Evolutionary conservation across 331 rosid species (phyloP).

Genomic region (Dryas integrifolia): DNA sequence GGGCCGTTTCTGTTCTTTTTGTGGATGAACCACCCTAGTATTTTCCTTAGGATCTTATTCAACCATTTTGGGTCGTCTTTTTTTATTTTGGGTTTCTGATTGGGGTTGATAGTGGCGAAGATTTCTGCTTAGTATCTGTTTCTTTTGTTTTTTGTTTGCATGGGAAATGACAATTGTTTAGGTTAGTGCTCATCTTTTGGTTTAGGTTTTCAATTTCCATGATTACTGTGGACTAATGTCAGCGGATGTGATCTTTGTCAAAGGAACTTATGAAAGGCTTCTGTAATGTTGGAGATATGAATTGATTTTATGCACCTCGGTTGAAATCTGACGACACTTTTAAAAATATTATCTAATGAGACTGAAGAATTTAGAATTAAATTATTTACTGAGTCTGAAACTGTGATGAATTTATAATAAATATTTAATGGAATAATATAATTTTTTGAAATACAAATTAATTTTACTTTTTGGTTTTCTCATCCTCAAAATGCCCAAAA

Average conservation of each 20-base stretch:
- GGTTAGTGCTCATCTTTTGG: neutral
- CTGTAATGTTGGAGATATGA: neutral
- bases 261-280: neutral
- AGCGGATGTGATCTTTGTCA: neutral
- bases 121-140: neutral
- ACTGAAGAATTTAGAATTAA: too few species aligned
- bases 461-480: too few species aligned
- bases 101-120: slow-evolving; percentile 16
- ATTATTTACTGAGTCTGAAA: too few species aligned
- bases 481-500: too few species aligned
- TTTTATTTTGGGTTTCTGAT: neutral
- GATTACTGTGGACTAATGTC: neutral
- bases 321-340: too few species aligned
- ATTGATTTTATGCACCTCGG: too few species aligned
- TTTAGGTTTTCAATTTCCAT: neutral
- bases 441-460: too few species aligned
- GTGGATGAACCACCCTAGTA: slow-evolving; percentile 31
- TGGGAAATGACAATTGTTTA: neutral
- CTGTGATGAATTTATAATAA: too few species aligned
- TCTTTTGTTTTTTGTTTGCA: neutral
- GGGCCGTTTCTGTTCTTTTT: slow-evolving; percentile 25
- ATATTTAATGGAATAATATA: too few species aligned
- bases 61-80: neutral
- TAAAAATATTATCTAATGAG: too few species aligned
- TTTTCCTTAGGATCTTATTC: slow-evolving; percentile 29